These are phyloP conservation scores for Porphyra umbilicalis DNA, from an alignment of 31 red algal species.

Conservation along the genomic window DNA sequence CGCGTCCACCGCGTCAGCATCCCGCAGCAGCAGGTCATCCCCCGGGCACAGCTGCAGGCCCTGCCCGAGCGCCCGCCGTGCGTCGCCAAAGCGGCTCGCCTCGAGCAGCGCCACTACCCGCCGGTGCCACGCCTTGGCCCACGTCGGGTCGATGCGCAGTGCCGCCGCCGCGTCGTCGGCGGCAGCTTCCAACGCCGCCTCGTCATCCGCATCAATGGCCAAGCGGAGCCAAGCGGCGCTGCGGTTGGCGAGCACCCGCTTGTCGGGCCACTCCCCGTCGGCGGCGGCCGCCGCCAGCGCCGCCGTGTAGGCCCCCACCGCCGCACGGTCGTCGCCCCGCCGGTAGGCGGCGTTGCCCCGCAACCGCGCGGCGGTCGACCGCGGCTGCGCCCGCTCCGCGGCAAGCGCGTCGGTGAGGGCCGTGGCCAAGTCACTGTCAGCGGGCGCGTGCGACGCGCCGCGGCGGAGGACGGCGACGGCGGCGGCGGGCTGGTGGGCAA, in stretches of 20 bases:
- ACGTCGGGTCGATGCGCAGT: conserved; percentile 56
- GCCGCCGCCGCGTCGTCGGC: conserved; percentile 54
- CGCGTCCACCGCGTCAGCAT: conserved; percentile 35
- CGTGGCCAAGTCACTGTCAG: neutral
- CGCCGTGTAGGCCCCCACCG: conserved; percentile 47
- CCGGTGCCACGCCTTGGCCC: conserved; percentile 77
- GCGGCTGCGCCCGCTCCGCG: neutral
- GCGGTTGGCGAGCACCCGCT: conserved; percentile 74
- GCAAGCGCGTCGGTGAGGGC: neutral
- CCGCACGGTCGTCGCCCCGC: conserved; percentile 46
- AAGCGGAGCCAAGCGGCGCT: conserved; percentile 70
- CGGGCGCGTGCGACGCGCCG: neutral
- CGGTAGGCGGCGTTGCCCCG: conserved; percentile 55
- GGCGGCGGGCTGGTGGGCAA: neutral
- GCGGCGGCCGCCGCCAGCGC: conserved; percentile 36
- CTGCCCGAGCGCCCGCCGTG: conserved; percentile 43
- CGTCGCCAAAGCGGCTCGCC: conserved; percentile 59
- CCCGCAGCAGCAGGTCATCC: conserved; percentile 41
- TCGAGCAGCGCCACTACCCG: conserved; percentile 65
- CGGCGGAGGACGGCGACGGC: neutral
- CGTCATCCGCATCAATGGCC: conserved; percentile 33
- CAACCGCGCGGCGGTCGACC: conserved; percentile 17
- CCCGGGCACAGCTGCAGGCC: conserved; percentile 36
- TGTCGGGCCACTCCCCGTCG: conserved; percentile 41
- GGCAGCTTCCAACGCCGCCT: conserved; percentile 41